These are phyloP conservation scores for Escovopsis weberi DNA, from an alignment of 2,329 filamentous ascomycete species.

Conservation along the genomic window DNA sequence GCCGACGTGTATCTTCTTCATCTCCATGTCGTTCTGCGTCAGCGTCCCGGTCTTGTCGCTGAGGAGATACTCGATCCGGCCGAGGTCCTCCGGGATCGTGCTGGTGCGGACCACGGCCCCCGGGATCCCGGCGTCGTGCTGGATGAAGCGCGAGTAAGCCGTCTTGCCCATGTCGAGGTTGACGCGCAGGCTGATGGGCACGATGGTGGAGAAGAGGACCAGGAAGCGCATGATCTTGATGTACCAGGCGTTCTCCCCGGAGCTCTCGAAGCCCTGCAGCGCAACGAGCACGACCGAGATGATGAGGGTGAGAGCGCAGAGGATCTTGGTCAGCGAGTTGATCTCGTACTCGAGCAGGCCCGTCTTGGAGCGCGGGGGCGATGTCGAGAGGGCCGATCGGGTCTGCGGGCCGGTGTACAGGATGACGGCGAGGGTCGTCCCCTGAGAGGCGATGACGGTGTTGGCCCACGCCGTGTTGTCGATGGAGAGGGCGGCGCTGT, in stretches of 20 bases:
- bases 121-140: constrained; percentile 76
- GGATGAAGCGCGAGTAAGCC: constrained; percentile 91
- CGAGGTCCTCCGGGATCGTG: constrained; percentile 92
- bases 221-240: constrained; percentile 96
- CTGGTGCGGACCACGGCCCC: constrained; percentile 90
- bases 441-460: constrained; percentile 88
- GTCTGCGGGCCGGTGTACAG: constrained; percentile 93
- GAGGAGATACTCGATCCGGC: constrained; percentile 87
- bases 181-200: constrained; percentile 89
- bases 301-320: constrained; percentile 75
- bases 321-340: constrained; percentile 90
- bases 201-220: constrained; percentile 97
- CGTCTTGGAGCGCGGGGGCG: constrained; percentile 82
- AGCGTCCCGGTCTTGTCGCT: constrained; percentile 98
- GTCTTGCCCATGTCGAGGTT: constrained; percentile 97
- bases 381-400: constrained; percentile 82
- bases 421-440: constrained; percentile 74
- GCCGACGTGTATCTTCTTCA: constrained; percentile 97
- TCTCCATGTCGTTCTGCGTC: constrained; percentile 96
- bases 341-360: constrained; percentile 92
- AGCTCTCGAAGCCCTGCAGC: constrained; percentile 62
- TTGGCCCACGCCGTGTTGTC: constrained; percentile 99
- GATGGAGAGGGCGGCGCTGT: constrained; percentile 66
- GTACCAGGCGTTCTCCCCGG: constrained; percentile 65
- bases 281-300: constrained; percentile 82